Evolutionary conservation across 164 flowering plant genomes (phyloP).

Genomic region (Vitis labrusca): DNA sequence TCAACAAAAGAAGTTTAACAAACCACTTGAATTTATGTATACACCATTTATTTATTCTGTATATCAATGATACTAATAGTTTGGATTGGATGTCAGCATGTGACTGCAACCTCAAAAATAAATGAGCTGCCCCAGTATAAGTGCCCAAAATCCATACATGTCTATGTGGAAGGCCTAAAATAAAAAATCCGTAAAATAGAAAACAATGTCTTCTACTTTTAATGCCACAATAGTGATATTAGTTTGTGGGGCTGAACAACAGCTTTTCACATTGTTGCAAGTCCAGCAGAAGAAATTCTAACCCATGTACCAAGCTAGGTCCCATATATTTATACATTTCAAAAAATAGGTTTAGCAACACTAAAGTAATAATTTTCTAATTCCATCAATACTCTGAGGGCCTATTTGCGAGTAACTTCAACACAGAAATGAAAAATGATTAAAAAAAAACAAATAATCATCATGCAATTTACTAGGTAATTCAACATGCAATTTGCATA

Average conservation of each 20-base stretch:
- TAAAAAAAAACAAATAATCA: too few species aligned
- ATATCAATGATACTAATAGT: not conserved
- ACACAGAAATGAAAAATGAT: not conserved
- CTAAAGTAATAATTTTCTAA: not conserved
- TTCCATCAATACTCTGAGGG: not conserved
- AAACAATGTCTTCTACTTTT: not conserved
- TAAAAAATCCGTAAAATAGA: too few species aligned
- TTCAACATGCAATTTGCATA: not conserved
- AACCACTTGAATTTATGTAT: not conserved
- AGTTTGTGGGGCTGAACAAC: not conserved
- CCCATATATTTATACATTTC: not conserved
- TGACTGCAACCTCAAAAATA: too few species aligned
- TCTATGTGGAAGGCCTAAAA: too few species aligned
- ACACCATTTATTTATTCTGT: not conserved
- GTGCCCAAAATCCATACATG: too few species aligned
- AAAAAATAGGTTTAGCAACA: not conserved
- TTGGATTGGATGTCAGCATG: not conserved
- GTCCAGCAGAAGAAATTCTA: not conserved
- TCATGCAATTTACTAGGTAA: too few species aligned
- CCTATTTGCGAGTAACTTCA: not conserved
- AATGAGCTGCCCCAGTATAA: too few species aligned
- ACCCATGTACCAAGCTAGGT: not conserved
- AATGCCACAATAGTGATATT: not conserved
- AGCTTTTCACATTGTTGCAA: not conserved
- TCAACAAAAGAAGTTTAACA: not conserved